Evolutionary conservation across 108 stramenopile genomes (phyloP).

Genomic region (Nitzschia sp.): DNA sequence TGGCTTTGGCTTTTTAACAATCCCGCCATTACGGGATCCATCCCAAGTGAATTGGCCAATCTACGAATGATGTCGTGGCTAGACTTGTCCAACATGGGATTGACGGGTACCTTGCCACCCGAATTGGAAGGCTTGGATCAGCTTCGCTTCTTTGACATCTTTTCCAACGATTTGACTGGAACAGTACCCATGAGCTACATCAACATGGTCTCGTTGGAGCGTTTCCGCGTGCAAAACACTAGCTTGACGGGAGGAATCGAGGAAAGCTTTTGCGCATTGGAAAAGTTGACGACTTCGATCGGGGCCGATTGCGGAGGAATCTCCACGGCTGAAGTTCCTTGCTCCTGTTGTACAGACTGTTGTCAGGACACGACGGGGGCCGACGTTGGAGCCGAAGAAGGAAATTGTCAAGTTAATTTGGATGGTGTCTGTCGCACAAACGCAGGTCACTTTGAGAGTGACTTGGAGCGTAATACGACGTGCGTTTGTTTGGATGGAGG

Average conservation of each 20-base stretch:
- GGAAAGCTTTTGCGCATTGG: background rate
- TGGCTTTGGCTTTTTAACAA: too few relatives aligned
- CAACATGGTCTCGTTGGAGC: background rate
- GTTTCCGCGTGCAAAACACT: background rate
- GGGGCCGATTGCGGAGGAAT: background rate
- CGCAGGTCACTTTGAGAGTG: background rate
- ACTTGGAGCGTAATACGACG: too few relatives aligned
- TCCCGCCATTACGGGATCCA: background rate
- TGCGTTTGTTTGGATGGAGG: too few relatives aligned
- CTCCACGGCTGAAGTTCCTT: background rate
- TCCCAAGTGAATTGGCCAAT: background rate
- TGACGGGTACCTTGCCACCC: background rate
- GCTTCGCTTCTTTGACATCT: background rate
- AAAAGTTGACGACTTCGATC: background rate
- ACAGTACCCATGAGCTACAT: slow-evolving; percentile 7
- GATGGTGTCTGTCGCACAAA: background rate
- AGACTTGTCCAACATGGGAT: background rate
- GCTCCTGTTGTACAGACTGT: background rate
- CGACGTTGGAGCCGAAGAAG: background rate
- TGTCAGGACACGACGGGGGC: too few relatives aligned
- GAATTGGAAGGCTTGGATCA: background rate
- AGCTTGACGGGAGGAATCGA: background rate
- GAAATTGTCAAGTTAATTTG: background rate
- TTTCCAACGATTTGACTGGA: slow-evolving; percentile 1
- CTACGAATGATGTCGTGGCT: background rate